Base-by-base conservation (phyloP, 23 red algal genomes). In the Cyanidioschyzon merolae region DNA sequence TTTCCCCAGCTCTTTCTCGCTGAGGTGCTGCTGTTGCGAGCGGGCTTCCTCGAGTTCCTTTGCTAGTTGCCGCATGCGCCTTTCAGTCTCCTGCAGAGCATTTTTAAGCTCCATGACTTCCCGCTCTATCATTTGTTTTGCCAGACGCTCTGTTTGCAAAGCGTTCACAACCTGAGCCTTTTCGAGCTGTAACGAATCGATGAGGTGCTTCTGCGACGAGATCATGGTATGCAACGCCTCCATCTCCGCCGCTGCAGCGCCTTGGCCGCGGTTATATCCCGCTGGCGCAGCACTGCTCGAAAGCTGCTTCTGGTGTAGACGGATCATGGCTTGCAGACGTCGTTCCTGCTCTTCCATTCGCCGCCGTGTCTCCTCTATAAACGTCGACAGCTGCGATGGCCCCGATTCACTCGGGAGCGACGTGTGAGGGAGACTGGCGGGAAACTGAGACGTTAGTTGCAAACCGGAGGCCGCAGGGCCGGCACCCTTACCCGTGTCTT, bases 321-420 rank as follows among this genome's bases (percentile, higher is more conserved):
- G 63, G 30, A 71, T 71, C 63, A 71, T 71, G 32, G 63, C 21
- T 3, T 71, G 63, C 63, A 71, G 63, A 3, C 63, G 63, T 27
- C 63, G 63, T 27, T 71, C 63, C 63, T 71, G 63, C 29, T 71
- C 63, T 35, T 71, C 63, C 63, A 71, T 71, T 3, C 63, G 63
- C 30, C 63, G 63, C 29, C 32, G 63, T 71, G 63, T 71, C 32
- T 71, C 63, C 63, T 71, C n/a, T 27, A 71, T 71, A 32, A 71
- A 71, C 29, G 63, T 32, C 16, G 63, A 71, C 3, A 71, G 63
- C 63, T 71, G 63, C 32, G 63, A 71, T 12, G 63, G 30, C 2
- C 63, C 7, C 30, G 63, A 7, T 54, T 54, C 12, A 7, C 21
- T 21, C 21, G 45, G 21, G 45, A 21, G 12, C 7, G 21, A 54